Percentiles rank a stretch among this genome's conserved stretches.
Conservation (phyloP, 768 basidiomycete species). For the Dendrothele bispora region DNA sequence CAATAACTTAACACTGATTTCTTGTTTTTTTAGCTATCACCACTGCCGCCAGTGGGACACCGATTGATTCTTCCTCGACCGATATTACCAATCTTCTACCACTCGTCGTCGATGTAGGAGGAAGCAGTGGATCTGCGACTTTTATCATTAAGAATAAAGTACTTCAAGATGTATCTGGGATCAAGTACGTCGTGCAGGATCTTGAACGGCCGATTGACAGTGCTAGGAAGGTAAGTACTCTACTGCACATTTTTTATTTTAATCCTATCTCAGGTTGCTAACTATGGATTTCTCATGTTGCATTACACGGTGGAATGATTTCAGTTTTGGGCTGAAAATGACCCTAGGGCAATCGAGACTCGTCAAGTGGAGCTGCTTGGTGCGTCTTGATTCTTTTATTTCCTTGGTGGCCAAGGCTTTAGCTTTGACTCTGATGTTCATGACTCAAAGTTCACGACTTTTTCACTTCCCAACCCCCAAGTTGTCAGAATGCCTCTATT, state of each 20-base stretch:
- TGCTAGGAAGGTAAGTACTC: conserved; percentile 20
- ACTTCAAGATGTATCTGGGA: conserved; percentile 28
- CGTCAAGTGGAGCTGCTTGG: conserved; percentile 23
- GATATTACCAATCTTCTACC: conserved; percentile 15
- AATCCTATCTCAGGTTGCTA: too few relatives aligned
- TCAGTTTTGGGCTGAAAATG: conserved; percentile 26
- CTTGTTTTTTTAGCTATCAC: conserved; percentile 5
- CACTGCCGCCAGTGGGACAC: neutral
- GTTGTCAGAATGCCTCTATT: conserved; percentile 22
- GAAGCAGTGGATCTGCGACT: conserved; percentile 31
- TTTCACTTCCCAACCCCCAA: conserved; percentile 28
- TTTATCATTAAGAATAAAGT: conserved; percentile 27
- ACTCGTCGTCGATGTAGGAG: conserved; percentile 35
- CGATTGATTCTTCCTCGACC: conserved; percentile 12
- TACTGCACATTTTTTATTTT: too few relatives aligned
- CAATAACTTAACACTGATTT: too few relatives aligned
- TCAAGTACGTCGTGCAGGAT: conserved; percentile 40
- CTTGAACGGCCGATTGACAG: conserved; percentile 22
- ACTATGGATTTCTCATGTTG: too few relatives aligned
- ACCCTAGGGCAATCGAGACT: conserved; percentile 22
- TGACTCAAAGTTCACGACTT: conserved; percentile 25
- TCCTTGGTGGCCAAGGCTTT: neutral
- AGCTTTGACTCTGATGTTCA: neutral
- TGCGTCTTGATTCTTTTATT: neutral
- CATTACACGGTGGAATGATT: too few relatives aligned